phyloP scores from a whole-genome alignment of 305 asterid genomes.

The Fraxinus velutina region DNA sequence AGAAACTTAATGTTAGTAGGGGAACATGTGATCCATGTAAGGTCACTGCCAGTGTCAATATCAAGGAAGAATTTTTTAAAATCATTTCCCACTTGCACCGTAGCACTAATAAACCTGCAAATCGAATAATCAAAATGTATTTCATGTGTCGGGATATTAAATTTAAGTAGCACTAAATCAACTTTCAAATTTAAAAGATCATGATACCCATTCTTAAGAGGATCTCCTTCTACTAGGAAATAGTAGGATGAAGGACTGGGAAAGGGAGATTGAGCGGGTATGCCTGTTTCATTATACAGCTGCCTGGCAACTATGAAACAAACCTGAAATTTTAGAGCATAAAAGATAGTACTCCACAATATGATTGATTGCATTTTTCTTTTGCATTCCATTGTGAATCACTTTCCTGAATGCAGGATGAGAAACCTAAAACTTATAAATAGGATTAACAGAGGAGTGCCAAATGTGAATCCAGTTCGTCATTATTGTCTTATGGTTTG shows the following conservation, averaged over 20 bases:
- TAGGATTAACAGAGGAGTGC: neutral
- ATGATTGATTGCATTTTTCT: too few species aligned
- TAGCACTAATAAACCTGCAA: neutral
- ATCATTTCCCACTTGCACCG: neutral
- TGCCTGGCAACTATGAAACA: too few species aligned
- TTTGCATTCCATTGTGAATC: neutral
- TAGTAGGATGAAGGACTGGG: too few species aligned
- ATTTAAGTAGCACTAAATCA: neutral
- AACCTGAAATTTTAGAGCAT: too few species aligned
- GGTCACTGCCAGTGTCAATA: conserved; percentile 39
- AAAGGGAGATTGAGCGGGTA: too few species aligned
- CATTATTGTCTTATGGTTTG: neutral
- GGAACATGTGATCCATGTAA: conserved; percentile 35
- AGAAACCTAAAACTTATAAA: neutral
- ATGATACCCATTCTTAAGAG: neutral
- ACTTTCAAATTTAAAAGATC: neutral
- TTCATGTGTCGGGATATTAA: neutral
- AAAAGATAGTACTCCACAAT: too few species aligned
- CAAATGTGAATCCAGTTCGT: neutral
- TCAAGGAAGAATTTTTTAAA: conserved; percentile 29
- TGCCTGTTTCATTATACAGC: too few species aligned
- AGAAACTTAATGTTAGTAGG: neutral
- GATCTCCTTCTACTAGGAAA: too few species aligned
- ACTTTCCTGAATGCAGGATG: neutral
- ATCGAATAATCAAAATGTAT: neutral